These are phyloP conservation scores for Phytophthora cactorum DNA, from an alignment of 352 stramenopile genomes.

Conservation along the genomic window DNA sequence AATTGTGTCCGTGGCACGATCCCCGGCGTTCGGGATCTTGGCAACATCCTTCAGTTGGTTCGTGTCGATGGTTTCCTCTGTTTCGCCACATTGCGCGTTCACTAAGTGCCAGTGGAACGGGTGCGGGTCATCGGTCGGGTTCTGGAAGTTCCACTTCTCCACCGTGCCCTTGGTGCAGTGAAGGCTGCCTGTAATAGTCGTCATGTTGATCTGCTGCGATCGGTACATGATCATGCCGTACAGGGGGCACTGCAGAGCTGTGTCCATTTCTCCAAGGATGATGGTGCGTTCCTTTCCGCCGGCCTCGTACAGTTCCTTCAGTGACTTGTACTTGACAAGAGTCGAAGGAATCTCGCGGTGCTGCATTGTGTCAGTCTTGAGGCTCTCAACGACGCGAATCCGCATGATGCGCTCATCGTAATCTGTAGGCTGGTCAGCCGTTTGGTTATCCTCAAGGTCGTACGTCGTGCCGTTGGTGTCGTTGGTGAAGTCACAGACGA, in stretches of 20 bases:
- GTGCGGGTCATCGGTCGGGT: conserved; percentile 77
- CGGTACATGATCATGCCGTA: conserved; percentile 37
- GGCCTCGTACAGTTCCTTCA: conserved; percentile 60
- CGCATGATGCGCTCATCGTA: conserved; percentile 63
- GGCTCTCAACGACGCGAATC: conserved; percentile 43
- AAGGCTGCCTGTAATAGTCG: conserved; percentile 46
- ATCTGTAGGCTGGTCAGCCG: conserved; percentile 43
- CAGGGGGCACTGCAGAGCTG: conserved; percentile 41
- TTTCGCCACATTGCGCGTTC: conserved; percentile 74
- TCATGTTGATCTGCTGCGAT: conserved; percentile 62
- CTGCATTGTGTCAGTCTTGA: conserved; percentile 52
- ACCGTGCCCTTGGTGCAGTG: conserved; percentile 76
- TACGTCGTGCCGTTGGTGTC: conserved; percentile 48
- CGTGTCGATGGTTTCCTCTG: conserved; percentile 63
- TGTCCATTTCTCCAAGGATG: conserved; percentile 65
- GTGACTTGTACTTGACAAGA: conserved; percentile 55
- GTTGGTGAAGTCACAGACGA: conserved; percentile 65
- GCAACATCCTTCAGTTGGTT: conserved; percentile 81
- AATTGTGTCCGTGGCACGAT: conserved; percentile 39
- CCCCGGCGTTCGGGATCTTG: conserved; percentile 67
- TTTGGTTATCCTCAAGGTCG: conserved; percentile 58
- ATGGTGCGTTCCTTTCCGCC: conserved; percentile 62
- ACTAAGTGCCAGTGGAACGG: conserved; percentile 86
- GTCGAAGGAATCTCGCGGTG: conserved; percentile 42
- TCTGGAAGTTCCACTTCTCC: conserved; percentile 84